phyloP scores from a whole-genome alignment of 2,329 filamentous ascomycete species.

The Pyrenochaeta sp. region DNA sequence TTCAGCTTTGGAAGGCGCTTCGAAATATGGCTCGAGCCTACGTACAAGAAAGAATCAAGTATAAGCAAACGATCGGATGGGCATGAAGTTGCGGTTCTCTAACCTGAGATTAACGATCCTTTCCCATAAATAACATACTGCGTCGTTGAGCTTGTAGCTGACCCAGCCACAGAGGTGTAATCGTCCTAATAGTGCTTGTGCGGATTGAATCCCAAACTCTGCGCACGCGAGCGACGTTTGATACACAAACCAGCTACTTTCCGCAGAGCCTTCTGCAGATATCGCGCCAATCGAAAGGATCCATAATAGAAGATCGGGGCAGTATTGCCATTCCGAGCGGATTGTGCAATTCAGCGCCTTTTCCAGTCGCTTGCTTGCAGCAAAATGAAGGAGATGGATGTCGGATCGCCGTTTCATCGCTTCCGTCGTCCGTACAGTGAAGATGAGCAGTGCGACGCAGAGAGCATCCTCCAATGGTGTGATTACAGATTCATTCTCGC shows the following conservation, averaged over 20 bases:
- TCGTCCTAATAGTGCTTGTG: conserved; percentile 33
- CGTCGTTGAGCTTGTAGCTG: conserved; percentile 45
- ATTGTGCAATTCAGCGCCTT: conserved; percentile 45
- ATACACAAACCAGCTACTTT: conserved; percentile 42
- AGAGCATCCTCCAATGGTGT: conserved; percentile 44
- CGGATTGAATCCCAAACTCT: conserved; percentile 39
- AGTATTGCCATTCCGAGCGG: conserved; percentile 37
- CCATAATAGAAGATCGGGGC: conserved; percentile 47
- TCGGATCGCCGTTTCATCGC: conserved; percentile 35
- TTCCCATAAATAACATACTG: conserved; percentile 39
- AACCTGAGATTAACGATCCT: conserved; percentile 44
- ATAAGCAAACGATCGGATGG: conserved; percentile 42
- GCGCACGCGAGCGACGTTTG: conserved; percentile 42
- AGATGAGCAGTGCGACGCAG: conserved; percentile 47
- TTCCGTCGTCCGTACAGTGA: conserved; percentile 45
- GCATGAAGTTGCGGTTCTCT: conserved; percentile 38
- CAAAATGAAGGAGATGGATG: conserved; percentile 38
- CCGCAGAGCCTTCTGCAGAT: conserved; percentile 41
- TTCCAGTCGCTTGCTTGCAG: conserved; percentile 43
- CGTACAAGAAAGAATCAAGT: conserved; percentile 30
- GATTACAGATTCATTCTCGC: conserved; percentile 30
- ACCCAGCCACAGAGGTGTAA: conserved; percentile 48
- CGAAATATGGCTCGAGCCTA: conserved; percentile 40
- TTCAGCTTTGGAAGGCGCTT: conserved; percentile 22
- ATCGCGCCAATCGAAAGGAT: conserved; percentile 46